These are phyloP conservation scores for Colletotrichum agaves DNA, from an alignment of 2,329 filamentous ascomycete genomes.

Conservation along the genomic window DNA sequence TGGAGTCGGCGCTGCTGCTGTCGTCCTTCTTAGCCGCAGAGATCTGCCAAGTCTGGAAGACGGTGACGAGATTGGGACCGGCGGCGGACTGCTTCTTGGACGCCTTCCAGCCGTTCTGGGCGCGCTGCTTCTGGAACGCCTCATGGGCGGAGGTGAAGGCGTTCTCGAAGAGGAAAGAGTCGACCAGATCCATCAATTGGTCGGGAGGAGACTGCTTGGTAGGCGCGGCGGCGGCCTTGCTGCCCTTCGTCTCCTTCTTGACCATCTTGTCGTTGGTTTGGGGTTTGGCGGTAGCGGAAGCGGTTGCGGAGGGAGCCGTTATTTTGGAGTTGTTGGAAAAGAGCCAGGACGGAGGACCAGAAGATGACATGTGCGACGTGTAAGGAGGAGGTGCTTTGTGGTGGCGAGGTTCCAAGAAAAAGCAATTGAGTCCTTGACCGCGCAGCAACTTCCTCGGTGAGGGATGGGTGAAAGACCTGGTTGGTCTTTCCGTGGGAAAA, in stretches of 20 bases:
- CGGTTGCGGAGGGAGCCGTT: conserved; percentile 18
- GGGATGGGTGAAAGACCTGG: background rate
- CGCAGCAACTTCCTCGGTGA: conserved; percentile 26
- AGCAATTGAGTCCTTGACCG: conserved; percentile 5
- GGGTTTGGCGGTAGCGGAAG: conserved; percentile 26
- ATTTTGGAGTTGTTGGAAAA: conserved; percentile 53
- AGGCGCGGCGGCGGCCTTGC: conserved; percentile 36
- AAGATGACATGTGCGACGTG: conserved; percentile 47
- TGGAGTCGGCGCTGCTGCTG: conserved; percentile 48
- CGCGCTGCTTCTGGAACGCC: conserved; percentile 72
- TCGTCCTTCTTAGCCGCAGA: conserved; percentile 39
- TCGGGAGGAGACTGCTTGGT: conserved; percentile 57
- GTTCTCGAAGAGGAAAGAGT: conserved; percentile 72
- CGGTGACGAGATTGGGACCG: conserved; percentile 52
- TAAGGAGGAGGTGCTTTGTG: background rate
- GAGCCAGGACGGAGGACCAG: conserved; percentile 53
- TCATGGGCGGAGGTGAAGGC: conserved; percentile 71
- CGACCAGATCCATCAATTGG: conserved; percentile 74
- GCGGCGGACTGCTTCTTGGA: conserved; percentile 41
- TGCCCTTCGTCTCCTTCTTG: conserved; percentile 45
- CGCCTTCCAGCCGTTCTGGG: conserved; percentile 60
- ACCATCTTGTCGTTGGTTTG: conserved; percentile 45
- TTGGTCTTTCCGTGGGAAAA: conserved; percentile 35
- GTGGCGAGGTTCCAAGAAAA: background rate
- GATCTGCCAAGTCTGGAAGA: conserved; percentile 64